Evolutionary conservation across 345 rosid species (phyloP).

Genomic region (Eucalyptus brandiana): DNA sequence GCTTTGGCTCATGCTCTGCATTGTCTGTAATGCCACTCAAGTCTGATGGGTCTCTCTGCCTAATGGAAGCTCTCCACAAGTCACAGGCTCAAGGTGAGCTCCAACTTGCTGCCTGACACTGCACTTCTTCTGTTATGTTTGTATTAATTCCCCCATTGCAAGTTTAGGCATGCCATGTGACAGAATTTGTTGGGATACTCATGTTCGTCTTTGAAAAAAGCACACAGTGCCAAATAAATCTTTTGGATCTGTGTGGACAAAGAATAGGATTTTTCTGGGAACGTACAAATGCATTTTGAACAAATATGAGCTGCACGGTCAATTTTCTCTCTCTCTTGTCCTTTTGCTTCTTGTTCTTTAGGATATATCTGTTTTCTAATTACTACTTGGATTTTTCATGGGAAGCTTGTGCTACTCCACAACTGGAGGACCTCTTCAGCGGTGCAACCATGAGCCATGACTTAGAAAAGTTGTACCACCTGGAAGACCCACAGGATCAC

Average conservation of each 20-base stretch:
- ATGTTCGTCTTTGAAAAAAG: neutral
- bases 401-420: slow-evolving; percentile 60
- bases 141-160: neutral
- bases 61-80: slow-evolving; percentile 75
- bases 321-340: slow-evolving; percentile 2
- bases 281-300: neutral
- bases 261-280: neutral
- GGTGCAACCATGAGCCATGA: slow-evolving; percentile 10
- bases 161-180: neutral
- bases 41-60: slow-evolving; percentile 93
- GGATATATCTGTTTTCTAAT: neutral
- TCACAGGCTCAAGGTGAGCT: slow-evolving; percentile 53
- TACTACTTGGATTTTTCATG: slow-evolving; percentile 6
- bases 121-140: neutral
- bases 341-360: neutral
- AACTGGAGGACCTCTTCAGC: slow-evolving; percentile 86
- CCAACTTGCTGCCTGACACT: neutral
- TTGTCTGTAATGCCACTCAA: slow-evolving; percentile 77
- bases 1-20: slow-evolving; percentile 22
- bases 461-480: neutral
- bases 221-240: neutral
- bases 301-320: neutral
- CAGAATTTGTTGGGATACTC: neutral
- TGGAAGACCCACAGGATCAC: neutral
- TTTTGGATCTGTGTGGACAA: neutral